These are phyloP conservation scores for Talaromyces amestolkiae DNA, from an alignment of 2,329 filamentous ascomycete species.

Conservation along the genomic window DNA sequence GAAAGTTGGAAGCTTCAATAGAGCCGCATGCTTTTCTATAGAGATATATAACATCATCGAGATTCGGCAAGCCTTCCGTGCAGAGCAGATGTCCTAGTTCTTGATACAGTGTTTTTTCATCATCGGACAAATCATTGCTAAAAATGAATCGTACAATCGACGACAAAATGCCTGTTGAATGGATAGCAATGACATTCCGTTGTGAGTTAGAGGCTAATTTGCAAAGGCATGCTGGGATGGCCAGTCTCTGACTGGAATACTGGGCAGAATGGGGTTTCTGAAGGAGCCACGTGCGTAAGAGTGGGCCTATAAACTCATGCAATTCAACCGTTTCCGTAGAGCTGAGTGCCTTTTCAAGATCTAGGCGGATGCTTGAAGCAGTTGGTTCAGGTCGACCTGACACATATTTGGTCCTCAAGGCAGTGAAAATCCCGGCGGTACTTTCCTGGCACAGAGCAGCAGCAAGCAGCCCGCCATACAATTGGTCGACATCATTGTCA, in stretches of 20 bases:
- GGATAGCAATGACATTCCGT: conserved; percentile 68
- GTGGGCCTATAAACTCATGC: conserved; percentile 38
- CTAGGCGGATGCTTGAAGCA: conserved; percentile 27
- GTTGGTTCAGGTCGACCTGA: conserved; percentile 20
- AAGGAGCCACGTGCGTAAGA: conserved; percentile 53
- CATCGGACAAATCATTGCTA: conserved; percentile 51
- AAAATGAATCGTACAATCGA: conserved; percentile 65
- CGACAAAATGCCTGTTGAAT: conserved; percentile 68
- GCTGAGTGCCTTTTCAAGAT: conserved; percentile 39
- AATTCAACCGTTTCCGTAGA: conserved; percentile 45
- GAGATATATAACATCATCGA: conserved; percentile 81
- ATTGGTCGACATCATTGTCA: conserved; percentile 64
- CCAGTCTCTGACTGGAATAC: conserved; percentile 43
- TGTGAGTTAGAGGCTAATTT: conserved; percentile 61
- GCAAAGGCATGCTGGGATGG: conserved; percentile 64
- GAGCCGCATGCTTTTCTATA: conserved; percentile 57
- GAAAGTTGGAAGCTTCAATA: conserved; percentile 62
- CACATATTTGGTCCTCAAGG: conserved; percentile 32
- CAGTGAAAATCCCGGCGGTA: conserved; percentile 64
- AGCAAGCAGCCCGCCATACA: conserved; percentile 78
- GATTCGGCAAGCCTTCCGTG: conserved; percentile 73
- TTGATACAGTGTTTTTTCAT: conserved; percentile 61
- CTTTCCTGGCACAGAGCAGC: conserved; percentile 78
- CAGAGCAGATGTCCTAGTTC: conserved; percentile 64
- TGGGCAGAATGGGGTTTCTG: conserved; percentile 55